phyloP scores from a whole-genome alignment of 1,139 yeast genomes.

The Meyerozyma elateridarum region DNA sequence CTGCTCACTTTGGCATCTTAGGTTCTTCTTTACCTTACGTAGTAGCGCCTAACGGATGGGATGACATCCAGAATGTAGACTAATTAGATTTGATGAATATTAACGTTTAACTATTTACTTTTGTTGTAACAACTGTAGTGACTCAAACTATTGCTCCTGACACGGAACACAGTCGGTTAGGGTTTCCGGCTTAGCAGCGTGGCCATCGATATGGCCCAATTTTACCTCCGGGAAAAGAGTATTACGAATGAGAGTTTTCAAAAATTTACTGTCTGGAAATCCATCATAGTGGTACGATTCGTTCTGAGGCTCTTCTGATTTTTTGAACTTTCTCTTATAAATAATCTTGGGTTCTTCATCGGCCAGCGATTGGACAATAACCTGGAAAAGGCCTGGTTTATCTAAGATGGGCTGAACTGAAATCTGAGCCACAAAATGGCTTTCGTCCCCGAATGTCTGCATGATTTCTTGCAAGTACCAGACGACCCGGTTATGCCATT shows the following conservation, averaged over 20 bases:
- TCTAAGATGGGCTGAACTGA: constrained; percentile 37
- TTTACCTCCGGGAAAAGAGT: constrained; percentile 23
- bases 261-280: constrained; percentile 42
- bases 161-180: not conserved
- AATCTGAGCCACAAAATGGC: constrained; percentile 26
- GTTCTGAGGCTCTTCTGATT: constrained; percentile 21
- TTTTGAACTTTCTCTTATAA: constrained; percentile 37
- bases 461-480: constrained; percentile 44
- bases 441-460: constrained; percentile 37
- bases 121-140: too few relatives aligned
- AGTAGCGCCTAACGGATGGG: constrained; percentile 38
- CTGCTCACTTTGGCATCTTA: constrained; percentile 34
- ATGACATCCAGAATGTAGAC: constrained; percentile 16
- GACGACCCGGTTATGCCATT: constrained; percentile 46
- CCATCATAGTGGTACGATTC: constrained; percentile 37
- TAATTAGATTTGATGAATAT: not conserved
- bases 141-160: not conserved
- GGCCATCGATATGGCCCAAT: constrained; percentile 34
- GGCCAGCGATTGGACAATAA: constrained; percentile 13
- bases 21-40: constrained; percentile 42
- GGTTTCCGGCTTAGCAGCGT: not conserved
- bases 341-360: constrained; percentile 17
- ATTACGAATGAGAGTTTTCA: constrained; percentile 33
- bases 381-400: constrained; percentile 36
- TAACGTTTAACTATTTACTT: too few relatives aligned